Evolutionary conservation across 306 rosid genomes (phyloP), one percentile per base, ranked within the genome.

Genomic region (Rosa rugosa): DNA sequence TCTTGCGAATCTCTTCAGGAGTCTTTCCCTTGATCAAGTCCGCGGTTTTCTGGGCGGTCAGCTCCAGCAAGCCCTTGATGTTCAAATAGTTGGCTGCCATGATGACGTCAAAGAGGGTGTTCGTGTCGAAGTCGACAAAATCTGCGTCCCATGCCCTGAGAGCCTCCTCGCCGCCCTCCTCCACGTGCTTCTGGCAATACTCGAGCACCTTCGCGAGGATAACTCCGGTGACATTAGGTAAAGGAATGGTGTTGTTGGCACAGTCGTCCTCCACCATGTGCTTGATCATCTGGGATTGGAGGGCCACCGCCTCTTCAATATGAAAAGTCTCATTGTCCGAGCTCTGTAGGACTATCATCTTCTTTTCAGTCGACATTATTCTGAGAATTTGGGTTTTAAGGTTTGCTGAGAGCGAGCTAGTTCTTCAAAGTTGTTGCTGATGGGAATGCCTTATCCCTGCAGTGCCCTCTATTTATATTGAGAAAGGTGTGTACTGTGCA

Each of bases 41-140:
- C 0, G 80, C 85, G 40, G 73, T 71, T 0, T 72, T 46, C 49
- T 79, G 56, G 49, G 82, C 80, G 40, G 80, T 70, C 4, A 82
- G 76, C 68, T 83, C 83, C 14, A 80, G 12, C 6, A 89, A 80
- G 5, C 75, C 27, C 68, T 81, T 27, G 27, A 84, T 79, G 60
- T 83, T 60, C 40, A 89, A 54, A 36, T 76, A 74, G 16, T 83
- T 56, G 13, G 89, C 84, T 3, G 80, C 91, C 71, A 73, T 27
- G 22, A 81, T 77, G 65, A 85, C 69, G 23, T 85, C 79, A 17
- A 50, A 74, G 38, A 88, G 86, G 10, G 66, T 65, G 70, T 6
- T 16, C 22, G 44, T 73, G 10, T 79, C 84, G 4, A 77, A 59
- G 44, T 77, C 74, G 6, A 81, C 27, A 16, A 81, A 88, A 0